A percentile compares a stretch with the other conserved stretches of the same genome.
phyloP scores from a whole-genome alignment of 768 basidiomycete species.

The Leccinum olivaceopallidum region DNA sequence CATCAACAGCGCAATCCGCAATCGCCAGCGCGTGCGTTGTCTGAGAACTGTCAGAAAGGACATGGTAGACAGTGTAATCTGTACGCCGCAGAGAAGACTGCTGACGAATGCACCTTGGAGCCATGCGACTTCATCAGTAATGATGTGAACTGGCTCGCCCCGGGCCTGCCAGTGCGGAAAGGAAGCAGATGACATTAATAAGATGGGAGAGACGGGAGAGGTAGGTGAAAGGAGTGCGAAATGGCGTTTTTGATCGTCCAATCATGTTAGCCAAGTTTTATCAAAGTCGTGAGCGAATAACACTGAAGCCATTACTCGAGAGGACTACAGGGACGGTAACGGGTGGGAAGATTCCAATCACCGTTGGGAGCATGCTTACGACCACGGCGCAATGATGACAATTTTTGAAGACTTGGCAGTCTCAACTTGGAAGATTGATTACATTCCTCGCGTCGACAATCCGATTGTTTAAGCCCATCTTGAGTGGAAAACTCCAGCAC shows the following conservation, averaged over 20 bases:
- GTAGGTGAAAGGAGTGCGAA: conserved; percentile 5
- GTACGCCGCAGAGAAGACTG: conserved; percentile 21
- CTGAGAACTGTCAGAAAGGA: conserved; percentile 21
- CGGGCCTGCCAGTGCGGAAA: not conserved
- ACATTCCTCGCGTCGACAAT: not conserved
- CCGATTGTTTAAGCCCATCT: not conserved
- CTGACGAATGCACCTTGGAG: conserved; percentile 25
- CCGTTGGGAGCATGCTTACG: not conserved
- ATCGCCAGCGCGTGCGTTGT: conserved; percentile 10
- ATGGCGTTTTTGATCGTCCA: conserved; percentile 1
- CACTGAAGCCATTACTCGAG: not conserved
- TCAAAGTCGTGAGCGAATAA: not conserved
- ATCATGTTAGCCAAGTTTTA: conserved; percentile 3
- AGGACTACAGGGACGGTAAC: conserved; percentile 3
- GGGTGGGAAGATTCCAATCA: conserved; percentile 6
- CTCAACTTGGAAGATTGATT: not conserved
- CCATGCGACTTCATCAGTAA: conserved; percentile 17
- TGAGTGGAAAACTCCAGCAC: not conserved
- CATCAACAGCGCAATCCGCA: conserved; percentile 13
- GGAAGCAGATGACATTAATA: conserved; percentile 9
- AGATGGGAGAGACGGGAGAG: not conserved
- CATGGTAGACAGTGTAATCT: conserved; percentile 20
- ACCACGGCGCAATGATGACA: not conserved
- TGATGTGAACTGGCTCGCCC: not conserved
- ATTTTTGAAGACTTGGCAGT: not conserved